Evolutionary conservation across 805 yeast genomes (phyloP).

Genomic region (Ogataea glucozyma): DNA sequence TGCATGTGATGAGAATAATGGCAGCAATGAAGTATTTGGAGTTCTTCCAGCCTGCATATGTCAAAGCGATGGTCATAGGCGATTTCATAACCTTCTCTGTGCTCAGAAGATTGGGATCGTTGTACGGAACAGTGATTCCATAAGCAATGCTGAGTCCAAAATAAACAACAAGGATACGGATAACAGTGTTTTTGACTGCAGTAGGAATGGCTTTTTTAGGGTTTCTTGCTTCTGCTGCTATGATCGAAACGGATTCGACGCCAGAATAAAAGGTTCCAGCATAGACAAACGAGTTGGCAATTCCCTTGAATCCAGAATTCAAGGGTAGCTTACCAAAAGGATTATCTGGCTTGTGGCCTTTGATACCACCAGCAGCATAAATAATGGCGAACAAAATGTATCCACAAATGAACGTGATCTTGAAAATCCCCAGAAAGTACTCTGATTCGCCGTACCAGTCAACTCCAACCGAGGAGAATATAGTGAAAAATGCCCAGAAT

Average conservation of each 20-base stretch:
- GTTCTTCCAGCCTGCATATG: slow-evolving; percentile 44
- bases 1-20: slow-evolving; percentile 58
- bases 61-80: slow-evolving; percentile 46
- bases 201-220: slow-evolving; percentile 54
- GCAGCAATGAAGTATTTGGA: slow-evolving; percentile 43
- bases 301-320: slow-evolving; percentile 50
- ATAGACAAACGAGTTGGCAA: slow-evolving; percentile 55
- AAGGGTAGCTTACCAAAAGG: slow-evolving; percentile 38
- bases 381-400: slow-evolving; percentile 52
- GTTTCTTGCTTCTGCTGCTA: slow-evolving; percentile 58
- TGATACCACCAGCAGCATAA: slow-evolving; percentile 44
- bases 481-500: slow-evolving; percentile 52
- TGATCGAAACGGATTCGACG: slow-evolving; percentile 55
- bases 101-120: slow-evolving; percentile 44
- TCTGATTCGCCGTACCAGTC: slow-evolving; percentile 59
- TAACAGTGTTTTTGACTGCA: slow-evolving; percentile 54
- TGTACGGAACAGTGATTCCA: slow-evolving; percentile 56
- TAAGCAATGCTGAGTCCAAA: slow-evolving; percentile 53
- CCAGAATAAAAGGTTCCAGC: slow-evolving; percentile 63
- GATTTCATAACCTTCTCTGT: slow-evolving; percentile 38
- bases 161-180: slow-evolving; percentile 54
- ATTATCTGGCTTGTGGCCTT: slow-evolving; percentile 25
- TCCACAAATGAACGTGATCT: slow-evolving; percentile 47
- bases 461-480: slow-evolving; percentile 53
- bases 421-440: slow-evolving; percentile 51